Conservation (phyloP, 345 rosid species). For the Salix purpurea region DNA sequence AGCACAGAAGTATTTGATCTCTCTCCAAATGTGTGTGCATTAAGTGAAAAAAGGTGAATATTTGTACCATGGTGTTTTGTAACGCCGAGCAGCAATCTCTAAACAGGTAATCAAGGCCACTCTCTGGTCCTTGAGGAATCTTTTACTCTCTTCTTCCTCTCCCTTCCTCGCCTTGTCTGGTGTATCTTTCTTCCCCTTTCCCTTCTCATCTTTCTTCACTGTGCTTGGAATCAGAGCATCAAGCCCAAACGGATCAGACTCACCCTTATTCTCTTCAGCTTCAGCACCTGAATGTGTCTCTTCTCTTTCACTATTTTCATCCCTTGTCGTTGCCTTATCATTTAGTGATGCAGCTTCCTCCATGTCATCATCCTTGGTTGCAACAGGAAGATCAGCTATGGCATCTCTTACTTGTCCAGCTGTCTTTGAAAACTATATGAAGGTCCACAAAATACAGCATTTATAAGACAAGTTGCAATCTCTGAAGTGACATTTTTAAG, state of each 20-base stretch:
- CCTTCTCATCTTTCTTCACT: conserved; percentile 53
- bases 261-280: conserved; percentile 39
- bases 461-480: neutral
- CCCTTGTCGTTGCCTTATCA: conserved; percentile 34
- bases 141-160: conserved; percentile 55
- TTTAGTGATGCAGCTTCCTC: conserved; percentile 74
- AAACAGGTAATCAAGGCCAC: conserved; percentile 79
- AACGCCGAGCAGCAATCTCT: conserved; percentile 89
- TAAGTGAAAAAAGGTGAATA: neutral
- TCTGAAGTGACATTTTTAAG: neutral
- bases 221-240: conserved; percentile 58
- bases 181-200: conserved; percentile 52
- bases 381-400: conserved; percentile 63
- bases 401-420: conserved; percentile 60
- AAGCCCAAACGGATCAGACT: conserved; percentile 92
- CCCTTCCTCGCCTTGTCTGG: conserved; percentile 37
- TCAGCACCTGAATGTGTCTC: conserved; percentile 25
- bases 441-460: neutral
- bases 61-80: conserved; percentile 73
- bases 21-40: no score
- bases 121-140: conserved; percentile 67
- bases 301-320: conserved; percentile 25
- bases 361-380: conserved; percentile 63
- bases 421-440: conserved; percentile 67
- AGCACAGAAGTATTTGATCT: neutral